Evolutionary conservation across 345 rosid species (phyloP).

Genomic region (Citrus hindsii): DNA sequence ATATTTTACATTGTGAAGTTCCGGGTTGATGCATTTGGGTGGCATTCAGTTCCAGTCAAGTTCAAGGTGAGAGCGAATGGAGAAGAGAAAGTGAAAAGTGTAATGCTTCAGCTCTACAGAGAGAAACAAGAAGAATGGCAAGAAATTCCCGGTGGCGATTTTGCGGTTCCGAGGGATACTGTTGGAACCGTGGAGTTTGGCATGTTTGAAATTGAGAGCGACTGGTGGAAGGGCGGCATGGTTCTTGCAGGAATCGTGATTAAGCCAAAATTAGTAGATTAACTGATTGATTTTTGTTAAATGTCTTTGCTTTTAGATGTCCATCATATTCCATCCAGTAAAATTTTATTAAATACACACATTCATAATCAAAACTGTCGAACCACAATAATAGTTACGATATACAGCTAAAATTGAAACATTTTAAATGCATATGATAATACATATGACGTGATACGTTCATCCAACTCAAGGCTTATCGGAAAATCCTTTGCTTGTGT

Average conservation of each 20-base stretch:
- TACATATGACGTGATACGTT: no score
- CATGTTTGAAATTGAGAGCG: conserved; percentile 27
- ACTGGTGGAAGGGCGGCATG: conserved; percentile 39
- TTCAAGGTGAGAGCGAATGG: conserved; percentile 19
- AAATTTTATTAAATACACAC: no score
- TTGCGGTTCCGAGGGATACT: background rate
- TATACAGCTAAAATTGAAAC: no score
- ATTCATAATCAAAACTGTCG: no score
- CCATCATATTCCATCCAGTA: no score
- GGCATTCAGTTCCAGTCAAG: conserved; percentile 32
- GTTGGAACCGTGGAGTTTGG: conserved; percentile 21
- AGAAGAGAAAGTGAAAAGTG: conserved; percentile 12
- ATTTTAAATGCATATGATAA: no score
- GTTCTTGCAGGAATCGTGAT: conserved; percentile 31
- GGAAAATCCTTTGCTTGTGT: no score
- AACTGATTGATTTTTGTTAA: background rate
- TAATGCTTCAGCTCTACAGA: conserved; percentile 12
- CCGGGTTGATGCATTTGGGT: conserved; percentile 32
- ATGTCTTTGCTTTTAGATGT: background rate
- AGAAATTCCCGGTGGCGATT: conserved; percentile 27
- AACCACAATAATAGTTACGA: background rate
- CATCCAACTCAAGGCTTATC: no score
- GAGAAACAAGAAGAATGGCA: conserved; percentile 21
- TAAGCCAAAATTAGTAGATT: conserved; percentile 5
- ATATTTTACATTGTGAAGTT: conserved; percentile 22